Evolutionary conservation across 495 filamentous ascomycete species (phyloP), one percentile per base, ranked within the genome.

Genomic region (Chaetomidium leptoderma): DNA sequence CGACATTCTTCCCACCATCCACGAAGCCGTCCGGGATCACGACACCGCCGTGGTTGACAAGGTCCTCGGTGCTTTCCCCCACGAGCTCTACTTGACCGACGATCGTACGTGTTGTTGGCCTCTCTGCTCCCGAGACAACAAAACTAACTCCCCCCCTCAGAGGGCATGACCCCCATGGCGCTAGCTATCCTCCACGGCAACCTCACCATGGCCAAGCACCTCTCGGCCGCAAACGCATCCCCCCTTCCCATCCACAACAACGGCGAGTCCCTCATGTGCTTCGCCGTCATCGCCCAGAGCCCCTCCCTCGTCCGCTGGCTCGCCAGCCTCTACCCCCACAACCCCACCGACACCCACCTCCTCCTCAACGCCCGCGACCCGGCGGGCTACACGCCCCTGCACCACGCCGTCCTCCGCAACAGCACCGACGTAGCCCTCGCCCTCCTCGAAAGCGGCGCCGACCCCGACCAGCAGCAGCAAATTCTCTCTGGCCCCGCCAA

Each of bases 161-260:
- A 58, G 37, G 55, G 55, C 37, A 58, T 50, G 37, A 58, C 55
- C 24, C 55, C 55, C 29, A 26, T 58, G 17, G 45, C 55, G 7
- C 55, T 58, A 3, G 55, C 55, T 36, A 21, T 58, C 21, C 37
- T 58, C 27, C 47, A 45, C 43, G 21, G 24, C 24, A 27, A 45
- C 43, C 24, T 45, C 11, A 9, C 13, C 11, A 45, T 45, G 43
- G 43, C 24, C 6, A 45, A 29, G 5, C 23, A 23, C 24, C 46
- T 58, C 26, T 9, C n/a, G 26, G n/a, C 37, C 13, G 35, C 35
- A 4, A 47, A 47, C 10, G 32, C 36, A 33, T 40, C 45, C 6
- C 45, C 27, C 8, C 16, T 11, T 1, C 36, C 46, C 13, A 21
- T 10, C 26, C 16, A n/a, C 36, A 58, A 58, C 55, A 58, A 51